Percentiles rank a stretch among this genome's conserved stretches.
These are phyloP conservation scores for Trametes pubescens DNA, from an alignment of 1,284 basidiomycete species.

Conservation along the genomic window DNA sequence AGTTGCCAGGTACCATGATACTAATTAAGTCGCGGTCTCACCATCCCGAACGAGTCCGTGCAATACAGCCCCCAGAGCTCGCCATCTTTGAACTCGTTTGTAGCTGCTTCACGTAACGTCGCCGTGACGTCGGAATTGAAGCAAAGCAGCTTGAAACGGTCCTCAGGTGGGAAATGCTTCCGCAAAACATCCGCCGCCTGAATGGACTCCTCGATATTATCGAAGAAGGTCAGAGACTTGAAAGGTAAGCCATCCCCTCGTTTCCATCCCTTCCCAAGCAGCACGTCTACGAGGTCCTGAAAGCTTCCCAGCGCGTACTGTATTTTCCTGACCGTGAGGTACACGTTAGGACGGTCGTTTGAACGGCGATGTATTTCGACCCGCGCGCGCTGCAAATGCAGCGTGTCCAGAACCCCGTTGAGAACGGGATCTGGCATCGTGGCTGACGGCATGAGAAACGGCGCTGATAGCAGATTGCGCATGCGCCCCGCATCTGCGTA, in stretches of 20 bases:
- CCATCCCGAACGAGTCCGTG: conserved; percentile 47
- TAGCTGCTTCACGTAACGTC: conserved; percentile 33
- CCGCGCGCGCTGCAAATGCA: conserved; percentile 14
- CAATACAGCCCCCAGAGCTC: conserved; percentile 32
- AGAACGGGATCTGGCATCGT: conserved; percentile 43
- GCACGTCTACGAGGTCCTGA: conserved; percentile 44
- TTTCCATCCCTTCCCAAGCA: conserved; percentile 37
- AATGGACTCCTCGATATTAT: conserved; percentile 41
- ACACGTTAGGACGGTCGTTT: conserved; percentile 47
- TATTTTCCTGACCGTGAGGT: conserved; percentile 40
- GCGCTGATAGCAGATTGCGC: conserved; percentile 40
- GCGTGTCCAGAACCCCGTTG: conserved; percentile 34
- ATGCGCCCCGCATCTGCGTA: conserved; percentile 41
- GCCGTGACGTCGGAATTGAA: conserved; percentile 43
- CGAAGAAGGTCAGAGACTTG: conserved; percentile 45
- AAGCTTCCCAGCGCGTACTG: conserved; percentile 35
- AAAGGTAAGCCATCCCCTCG: conserved; percentile 9
- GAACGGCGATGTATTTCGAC: conserved; percentile 29
- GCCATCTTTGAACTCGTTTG: conserved; percentile 21
- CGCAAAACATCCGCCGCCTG: conserved; percentile 31
- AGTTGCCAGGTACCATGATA: too few relatives aligned
- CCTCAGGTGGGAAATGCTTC: conserved; percentile 26
- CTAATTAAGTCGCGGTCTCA: too few relatives aligned
- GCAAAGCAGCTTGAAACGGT: conserved; percentile 38
- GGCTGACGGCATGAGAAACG: conserved; percentile 45